phyloP scores from a whole-genome alignment of 2,329 filamentous ascomycete genomes.

The Calonectria honghensis region DNA sequence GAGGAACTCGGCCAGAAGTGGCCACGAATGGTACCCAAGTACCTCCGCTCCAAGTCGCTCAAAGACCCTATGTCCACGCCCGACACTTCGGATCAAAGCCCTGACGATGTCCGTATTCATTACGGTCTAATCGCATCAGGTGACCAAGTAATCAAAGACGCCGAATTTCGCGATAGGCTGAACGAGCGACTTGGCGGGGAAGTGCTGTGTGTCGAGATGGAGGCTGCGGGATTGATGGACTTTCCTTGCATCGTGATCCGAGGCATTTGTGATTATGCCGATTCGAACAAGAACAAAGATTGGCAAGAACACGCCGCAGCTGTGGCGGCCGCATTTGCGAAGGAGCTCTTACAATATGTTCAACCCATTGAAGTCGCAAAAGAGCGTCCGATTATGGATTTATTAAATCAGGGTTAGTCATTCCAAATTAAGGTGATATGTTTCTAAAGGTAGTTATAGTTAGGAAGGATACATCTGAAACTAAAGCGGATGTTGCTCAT shows the following conservation, averaged over 20 bases:
- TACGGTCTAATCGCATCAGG: not conserved
- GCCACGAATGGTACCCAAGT: not conserved
- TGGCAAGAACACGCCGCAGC: constrained; percentile 7
- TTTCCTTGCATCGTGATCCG: constrained; percentile 6
- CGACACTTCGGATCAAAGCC: too few species aligned
- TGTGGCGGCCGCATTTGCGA: not conserved
- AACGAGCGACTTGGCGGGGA: not conserved
- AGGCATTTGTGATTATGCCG: constrained; percentile 8
- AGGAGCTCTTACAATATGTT: constrained; percentile 5
- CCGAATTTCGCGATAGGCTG: not conserved
- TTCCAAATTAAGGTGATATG: too few species aligned
- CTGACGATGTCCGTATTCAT: not conserved
- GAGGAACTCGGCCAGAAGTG: not conserved
- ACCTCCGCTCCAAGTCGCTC: not conserved
- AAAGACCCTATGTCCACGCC: too few species aligned
- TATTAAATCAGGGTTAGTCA: not conserved
- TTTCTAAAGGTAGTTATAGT: not conserved
- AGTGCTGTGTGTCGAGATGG: not conserved
- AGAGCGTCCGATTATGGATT: not conserved
- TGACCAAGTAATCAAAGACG: not conserved
- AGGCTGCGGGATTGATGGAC: not conserved
- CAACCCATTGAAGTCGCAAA: not conserved
- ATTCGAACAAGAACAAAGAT: not conserved
- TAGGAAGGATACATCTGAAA: not conserved
- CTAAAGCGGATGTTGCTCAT: not conserved